Evolutionary conservation across 805 yeast genomes (phyloP), one percentile per base, ranked within the genome.

Genomic region (Torulaspora indica): DNA sequence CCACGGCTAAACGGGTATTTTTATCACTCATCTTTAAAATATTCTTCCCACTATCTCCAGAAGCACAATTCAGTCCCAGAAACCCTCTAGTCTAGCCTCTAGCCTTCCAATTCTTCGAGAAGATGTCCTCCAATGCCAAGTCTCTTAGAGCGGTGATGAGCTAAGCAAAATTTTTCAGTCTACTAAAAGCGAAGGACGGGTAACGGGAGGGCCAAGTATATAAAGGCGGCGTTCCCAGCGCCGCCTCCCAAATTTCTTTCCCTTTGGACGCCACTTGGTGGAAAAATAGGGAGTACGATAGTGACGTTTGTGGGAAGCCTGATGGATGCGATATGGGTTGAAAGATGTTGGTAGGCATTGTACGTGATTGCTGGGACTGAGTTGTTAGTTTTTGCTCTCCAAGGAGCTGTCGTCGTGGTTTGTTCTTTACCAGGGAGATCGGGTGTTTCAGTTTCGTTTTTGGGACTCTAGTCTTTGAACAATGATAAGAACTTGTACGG

Each of bases 1-100:
- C 95, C 70, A 93, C 90, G 54, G 98, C 98, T 67, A 93, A 90
- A 85, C 98, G 90, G 18, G 85, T 73, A 60, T 75, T 74, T 46
- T 69, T 71, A 22, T 59, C 61, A 57, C 69, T 64, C 72, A 66
- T 67, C 25, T 35, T 15, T 14, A 10, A 17, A 14, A 14, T 12
- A 24, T 12, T 10, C 30, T 43, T 18, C 25, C 9, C 25, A 25
- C 34, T 13, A 12, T 17, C 27, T 15, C 15, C 28, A 24, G 25
- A 33, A 18, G 12, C 9, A 9, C 18, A 32, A 20, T 33, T 32
- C 12, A n/a, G 23, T 13, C 18, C 14, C 37, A n/a, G n/a, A n/a
- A n/a, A n/a, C n/a, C n/a, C n/a, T n/a, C n/a, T n/a, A n/a, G n/a
- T n/a, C n/a, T n/a, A 3, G 22, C 12, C 15, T 31, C 22, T 31